Evolutionary conservation across 2,329 filamentous ascomycete species (phyloP).

Genomic region (Trichoderma endophyticum): DNA sequence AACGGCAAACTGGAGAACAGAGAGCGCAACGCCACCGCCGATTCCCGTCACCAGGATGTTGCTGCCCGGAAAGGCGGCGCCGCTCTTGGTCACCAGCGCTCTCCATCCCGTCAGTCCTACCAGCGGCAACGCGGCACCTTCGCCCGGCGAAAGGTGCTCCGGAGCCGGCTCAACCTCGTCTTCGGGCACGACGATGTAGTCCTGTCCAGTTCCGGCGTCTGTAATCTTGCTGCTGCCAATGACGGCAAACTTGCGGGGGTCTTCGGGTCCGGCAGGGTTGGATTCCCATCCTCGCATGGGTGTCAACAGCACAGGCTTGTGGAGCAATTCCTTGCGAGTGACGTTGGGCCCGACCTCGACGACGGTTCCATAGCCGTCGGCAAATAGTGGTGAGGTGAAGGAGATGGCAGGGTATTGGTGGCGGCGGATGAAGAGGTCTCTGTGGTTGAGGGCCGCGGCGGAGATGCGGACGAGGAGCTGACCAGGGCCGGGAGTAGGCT

Average conservation of each 20-base stretch:
- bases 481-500: conserved; percentile 59
- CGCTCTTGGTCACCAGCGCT: conserved; percentile 75
- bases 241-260: conserved; percentile 55
- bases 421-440: conserved; percentile 91
- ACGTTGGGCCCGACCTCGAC: conserved; percentile 56
- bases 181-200: conserved; percentile 67
- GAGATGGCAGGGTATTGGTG: conserved; percentile 84
- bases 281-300: conserved; percentile 76
- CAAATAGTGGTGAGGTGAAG: conserved; percentile 73
- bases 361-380: conserved; percentile 79
- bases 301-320: conserved; percentile 73
- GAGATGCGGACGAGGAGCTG: conserved; percentile 74
- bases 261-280: conserved; percentile 70
- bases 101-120: conserved; percentile 87
- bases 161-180: conserved; percentile 75
- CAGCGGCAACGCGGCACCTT: conserved; percentile 81
- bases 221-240: conserved; percentile 65
- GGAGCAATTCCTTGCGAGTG: conserved; percentile 38
- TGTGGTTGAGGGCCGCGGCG: conserved; percentile 86
- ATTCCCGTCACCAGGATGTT: conserved; percentile 89
- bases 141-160: conserved; percentile 63
- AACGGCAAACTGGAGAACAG: conserved; percentile 75
- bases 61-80: conserved; percentile 58
- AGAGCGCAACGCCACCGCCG: conserved; percentile 85
- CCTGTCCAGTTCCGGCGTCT: conserved; percentile 66